Conservation (phyloP, 208 protist species). For the Crithidia mellificae region DNA sequence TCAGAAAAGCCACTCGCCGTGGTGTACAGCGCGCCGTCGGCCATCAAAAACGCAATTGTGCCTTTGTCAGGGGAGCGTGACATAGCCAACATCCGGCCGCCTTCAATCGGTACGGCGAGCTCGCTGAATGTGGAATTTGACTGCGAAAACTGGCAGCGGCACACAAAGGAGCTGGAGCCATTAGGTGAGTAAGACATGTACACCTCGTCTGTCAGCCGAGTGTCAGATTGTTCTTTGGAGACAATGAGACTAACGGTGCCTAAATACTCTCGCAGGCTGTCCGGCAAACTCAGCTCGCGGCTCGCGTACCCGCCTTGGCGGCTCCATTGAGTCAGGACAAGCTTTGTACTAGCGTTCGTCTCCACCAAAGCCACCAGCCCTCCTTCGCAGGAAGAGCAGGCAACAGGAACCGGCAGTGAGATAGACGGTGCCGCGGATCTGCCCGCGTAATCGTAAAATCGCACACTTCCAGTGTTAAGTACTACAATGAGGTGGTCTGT, state of each 20-base stretch:
- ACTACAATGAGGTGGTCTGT: slow-evolving; percentile 75
- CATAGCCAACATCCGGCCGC: slow-evolving; percentile 62
- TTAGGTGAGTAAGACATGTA: slow-evolving; percentile 32
- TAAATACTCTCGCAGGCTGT: slow-evolving; percentile 24
- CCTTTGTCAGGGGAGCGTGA: slow-evolving; percentile 47
- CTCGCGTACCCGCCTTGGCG: slow-evolving; percentile 23
- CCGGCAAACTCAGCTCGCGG: slow-evolving; percentile 30
- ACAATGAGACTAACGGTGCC: slow-evolving; percentile 24
- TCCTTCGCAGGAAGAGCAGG: slow-evolving; percentile 41
- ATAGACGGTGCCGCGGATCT: slow-evolving; percentile 32
- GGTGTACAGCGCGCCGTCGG: slow-evolving; percentile 63
- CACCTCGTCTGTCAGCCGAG: slow-evolving; percentile 19
- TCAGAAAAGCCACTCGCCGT: slow-evolving; percentile 62
- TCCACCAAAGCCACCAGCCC: slow-evolving; percentile 52
- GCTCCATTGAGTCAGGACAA: slow-evolving; percentile 29
- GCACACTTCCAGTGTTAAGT: slow-evolving; percentile 43
- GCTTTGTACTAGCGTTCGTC: slow-evolving; percentile 20
- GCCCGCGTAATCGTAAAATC: slow-evolving; percentile 65
- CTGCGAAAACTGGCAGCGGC: slow-evolving; percentile 28
- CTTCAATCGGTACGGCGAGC: slow-evolving; percentile 51
- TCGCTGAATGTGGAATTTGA: slow-evolving; percentile 34
- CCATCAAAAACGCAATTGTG: slow-evolving; percentile 56
- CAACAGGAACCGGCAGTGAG: slow-evolving; percentile 34
- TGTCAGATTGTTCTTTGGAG: slow-evolving; percentile 17
- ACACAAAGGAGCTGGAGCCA: slow-evolving; percentile 27